Base-by-base conservation (phyloP, 2,329 filamentous ascomycete genomes). In the Scortechinia acanthostroma region DNA sequence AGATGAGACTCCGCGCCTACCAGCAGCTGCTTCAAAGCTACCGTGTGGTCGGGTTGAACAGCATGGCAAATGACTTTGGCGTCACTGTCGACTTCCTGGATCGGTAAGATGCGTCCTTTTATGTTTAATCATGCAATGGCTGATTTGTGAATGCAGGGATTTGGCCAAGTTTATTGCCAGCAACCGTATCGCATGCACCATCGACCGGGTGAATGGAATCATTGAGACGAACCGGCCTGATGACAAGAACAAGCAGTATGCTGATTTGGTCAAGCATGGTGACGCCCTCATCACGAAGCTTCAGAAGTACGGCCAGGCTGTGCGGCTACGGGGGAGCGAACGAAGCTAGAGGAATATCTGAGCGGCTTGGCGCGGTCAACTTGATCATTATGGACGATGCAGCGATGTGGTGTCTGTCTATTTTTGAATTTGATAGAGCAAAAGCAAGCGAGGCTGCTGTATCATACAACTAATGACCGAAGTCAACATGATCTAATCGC, bases 191-290 rank as follows among this genome's bases (percentile, higher is more conserved):
- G 84, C 91, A 44, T 97, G 93, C 75, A 97, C 91, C 20, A 97
- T 98, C 56, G 93, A 98, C 68, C 88, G 93, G 45, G 93, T 98
- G 52, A 93, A 94, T 64, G 91, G 91, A 44, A 87, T 97, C 55
- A 97, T 98, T 57, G 93, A 97, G 76, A 98, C 93, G 40, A 96
- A 96, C 71, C 80, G 93, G 45, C 91, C 91, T 5, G 93, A 97
- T 62, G 91, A 95, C 71, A 98, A 98, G 83, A 97, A 97, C 76
- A 96, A 95, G 77, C 93, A 98, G 71, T 98, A 98, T 68, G 87
- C 91, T 56, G 93, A 98, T 57, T 90, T 97, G 28, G 90, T 98
- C 49, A 93, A 93, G 71, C 93, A 97, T 63, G 93, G 93, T 22
- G 93, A 98, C 65, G 88, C 95, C 67, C 76, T 98, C 51, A 97